Percentiles rank a stretch among this genome's conserved stretches.
These are phyloP conservation scores for Salvia miltiorrhiza DNA, from an alignment of 257 asterid genomes.

Conservation along the genomic window DNA sequence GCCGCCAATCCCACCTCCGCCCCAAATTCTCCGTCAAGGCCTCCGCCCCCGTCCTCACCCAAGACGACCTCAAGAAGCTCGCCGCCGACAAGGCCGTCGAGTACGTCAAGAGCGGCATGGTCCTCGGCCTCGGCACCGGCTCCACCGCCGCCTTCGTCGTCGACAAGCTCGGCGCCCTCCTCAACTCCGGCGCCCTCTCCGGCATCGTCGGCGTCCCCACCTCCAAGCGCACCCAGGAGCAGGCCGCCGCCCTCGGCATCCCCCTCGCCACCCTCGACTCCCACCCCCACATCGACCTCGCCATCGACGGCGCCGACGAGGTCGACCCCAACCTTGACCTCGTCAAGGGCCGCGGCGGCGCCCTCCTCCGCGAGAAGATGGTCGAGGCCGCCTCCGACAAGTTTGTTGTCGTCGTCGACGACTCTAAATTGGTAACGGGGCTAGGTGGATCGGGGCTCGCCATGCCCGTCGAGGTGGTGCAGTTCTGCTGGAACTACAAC, in stretches of 20 bases:
- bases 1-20: conserved; percentile 18
- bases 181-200: conserved; percentile 64
- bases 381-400: conserved; percentile 88
- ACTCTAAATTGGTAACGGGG: conserved; percentile 71
- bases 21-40: conserved; percentile 27
- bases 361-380: conserved; percentile 87
- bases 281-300: conserved; percentile 73
- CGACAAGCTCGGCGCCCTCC: conserved; percentile 72
- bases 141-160: conserved; percentile 98
- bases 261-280: conserved; percentile 63
- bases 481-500: conserved; percentile 56
- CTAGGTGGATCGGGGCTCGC: conserved; percentile 91
- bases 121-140: conserved; percentile 94
- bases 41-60: conserved; percentile 65
- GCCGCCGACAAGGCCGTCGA: conserved; percentile 97
- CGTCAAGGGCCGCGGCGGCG: conserved; percentile 96
- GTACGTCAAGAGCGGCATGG: conserved; percentile 85
- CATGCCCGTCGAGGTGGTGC: conserved; percentile 96
- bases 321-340: conserved; percentile 87
- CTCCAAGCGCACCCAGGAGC: conserved; percentile 73
- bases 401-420: conserved; percentile 86
- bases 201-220: conserved; percentile 78
- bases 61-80: conserved; percentile 77
- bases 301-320: conserved; percentile 93
- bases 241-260: conserved; percentile 57